Conservation (phyloP, 768 basidiomycete genomes). For the Phaeotremella fagi region DNA sequence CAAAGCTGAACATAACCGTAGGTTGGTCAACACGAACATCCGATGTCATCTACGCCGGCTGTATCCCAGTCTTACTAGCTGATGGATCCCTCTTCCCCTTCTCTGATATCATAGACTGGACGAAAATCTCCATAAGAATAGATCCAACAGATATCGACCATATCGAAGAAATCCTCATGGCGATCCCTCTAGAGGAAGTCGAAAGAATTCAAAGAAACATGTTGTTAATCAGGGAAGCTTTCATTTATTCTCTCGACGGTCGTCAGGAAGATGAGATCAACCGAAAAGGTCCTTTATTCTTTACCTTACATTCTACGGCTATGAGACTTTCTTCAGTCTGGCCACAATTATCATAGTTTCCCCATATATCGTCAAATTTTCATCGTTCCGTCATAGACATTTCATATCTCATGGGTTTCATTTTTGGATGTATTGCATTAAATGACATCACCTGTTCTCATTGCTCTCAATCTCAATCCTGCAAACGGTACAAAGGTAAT, state of each 20-base stretch:
- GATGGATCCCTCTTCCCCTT: constrained; percentile 47
- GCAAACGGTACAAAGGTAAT: no score
- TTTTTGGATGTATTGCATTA: no score
- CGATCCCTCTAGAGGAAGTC: constrained; percentile 32
- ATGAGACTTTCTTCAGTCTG: no score
- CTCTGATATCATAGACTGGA: constrained; percentile 48
- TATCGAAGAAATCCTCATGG: constrained; percentile 42
- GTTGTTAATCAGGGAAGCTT: constrained; percentile 47
- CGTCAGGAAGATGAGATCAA: background rate
- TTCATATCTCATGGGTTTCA: no score
- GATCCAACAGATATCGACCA: constrained; percentile 41
- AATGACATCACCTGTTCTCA: no score
- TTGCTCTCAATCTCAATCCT: no score
- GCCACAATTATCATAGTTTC: no score
- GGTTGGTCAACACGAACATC: constrained; percentile 45
- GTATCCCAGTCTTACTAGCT: constrained; percentile 49
- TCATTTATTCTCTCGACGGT: constrained; percentile 44
- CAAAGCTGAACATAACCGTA: background rate
- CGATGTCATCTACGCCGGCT: constrained; percentile 49
- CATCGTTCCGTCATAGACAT: no score
- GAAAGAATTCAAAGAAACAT: constrained; percentile 46
- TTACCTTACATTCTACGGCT: no score
- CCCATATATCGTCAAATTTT: no score
- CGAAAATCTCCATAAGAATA: constrained; percentile 45
- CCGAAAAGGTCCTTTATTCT: no score